Base-by-base conservation (phyloP, 768 basidiomycete genomes). In the Steccherinum ochraceum region DNA sequence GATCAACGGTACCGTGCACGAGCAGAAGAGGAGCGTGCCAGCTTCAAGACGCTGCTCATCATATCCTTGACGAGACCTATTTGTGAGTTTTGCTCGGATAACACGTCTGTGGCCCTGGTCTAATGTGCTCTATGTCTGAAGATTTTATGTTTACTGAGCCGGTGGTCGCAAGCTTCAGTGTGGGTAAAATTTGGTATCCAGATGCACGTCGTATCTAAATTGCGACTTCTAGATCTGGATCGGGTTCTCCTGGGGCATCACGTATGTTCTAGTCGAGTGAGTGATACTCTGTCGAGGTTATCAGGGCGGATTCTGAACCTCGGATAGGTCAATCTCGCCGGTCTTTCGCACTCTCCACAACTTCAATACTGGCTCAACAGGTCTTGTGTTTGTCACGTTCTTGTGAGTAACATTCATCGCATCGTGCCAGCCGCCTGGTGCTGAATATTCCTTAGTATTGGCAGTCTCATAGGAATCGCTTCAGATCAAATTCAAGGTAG, bases 191-290 rank as follows among this genome's bases (percentile, higher is more conserved):
- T 26, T n/a, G 19, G 10, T n/a, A n/a, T n/a, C n/a, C n/a, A n/a
- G n/a, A n/a, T n/a, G n/a, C n/a, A n/a, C 41, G 52, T 47, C 35
- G 50, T 21, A 45, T 50, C 21, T 18, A n/a, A n/a, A n/a, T n/a
- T n/a, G n/a, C n/a, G n/a, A 4, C 7, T 18, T 44, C 13, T 63
- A 87, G 83, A 59, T 85, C n/a, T 85, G 83, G 84, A 67, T 82
- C 24, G 81, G 82, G 47, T 81, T 91, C 52, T 75, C 78, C 0
- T 92, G 89, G 88, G 89, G 89, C 0, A 77, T 89, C 4, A 63
- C 83, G 18, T 92, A 79, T 58, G 81, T 79, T 48, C 68, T 89
- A 61, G 71, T 87, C 24, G 78, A 79, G 81, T 35, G 16, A 35
- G 30, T 35, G 16, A 27, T 45, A n/a, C n/a, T n/a, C n/a, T n/a